These are phyloP conservation scores for Lactarius sp. DNA, from an alignment of 768 basidiomycete genomes.

Conservation along the genomic window DNA sequence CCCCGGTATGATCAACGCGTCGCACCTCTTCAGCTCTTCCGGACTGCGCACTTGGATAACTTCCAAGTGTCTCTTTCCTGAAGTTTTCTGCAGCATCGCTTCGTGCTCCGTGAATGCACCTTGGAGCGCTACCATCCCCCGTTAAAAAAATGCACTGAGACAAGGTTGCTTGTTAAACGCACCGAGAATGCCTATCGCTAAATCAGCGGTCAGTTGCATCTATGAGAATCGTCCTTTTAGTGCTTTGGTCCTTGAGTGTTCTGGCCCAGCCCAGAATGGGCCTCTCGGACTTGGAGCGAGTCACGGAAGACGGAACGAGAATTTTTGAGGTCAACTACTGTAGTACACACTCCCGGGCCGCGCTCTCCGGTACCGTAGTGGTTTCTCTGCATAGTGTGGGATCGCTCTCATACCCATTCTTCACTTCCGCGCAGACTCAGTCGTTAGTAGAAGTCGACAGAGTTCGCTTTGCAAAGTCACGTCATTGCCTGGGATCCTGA, in stretches of 20 bases:
- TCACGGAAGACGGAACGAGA: not conserved
- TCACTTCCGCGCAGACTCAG: no score
- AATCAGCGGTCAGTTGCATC: slow-evolving; percentile 6
- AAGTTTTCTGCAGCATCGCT: slow-evolving; percentile 55
- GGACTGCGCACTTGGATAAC: slow-evolving; percentile 63
- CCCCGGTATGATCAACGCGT: slow-evolving; percentile 89
- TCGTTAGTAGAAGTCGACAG: not conserved
- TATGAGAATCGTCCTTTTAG: not conserved
- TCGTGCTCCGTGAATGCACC: slow-evolving; percentile 92
- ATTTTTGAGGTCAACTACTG: no score
- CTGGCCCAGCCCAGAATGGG: not conserved
- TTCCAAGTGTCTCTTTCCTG: slow-evolving; percentile 41
- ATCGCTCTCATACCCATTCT: no score
- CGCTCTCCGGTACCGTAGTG: no score
- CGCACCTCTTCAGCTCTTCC: slow-evolving; percentile 69
- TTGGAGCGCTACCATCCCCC: slow-evolving; percentile 62
- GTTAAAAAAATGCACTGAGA: not conserved
- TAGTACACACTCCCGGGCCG: no score
- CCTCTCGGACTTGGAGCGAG: not conserved
- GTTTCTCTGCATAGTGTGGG: no score
- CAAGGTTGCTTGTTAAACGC: not conserved
- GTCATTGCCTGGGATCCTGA: not conserved
- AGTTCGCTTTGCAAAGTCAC: not conserved
- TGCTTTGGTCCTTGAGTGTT: slow-evolving; percentile 2
- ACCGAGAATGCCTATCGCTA: slow-evolving; percentile 26